These are phyloP conservation scores for Clitoria ternatea DNA, from an alignment of 306 rosid species.

Conservation along the genomic window DNA sequence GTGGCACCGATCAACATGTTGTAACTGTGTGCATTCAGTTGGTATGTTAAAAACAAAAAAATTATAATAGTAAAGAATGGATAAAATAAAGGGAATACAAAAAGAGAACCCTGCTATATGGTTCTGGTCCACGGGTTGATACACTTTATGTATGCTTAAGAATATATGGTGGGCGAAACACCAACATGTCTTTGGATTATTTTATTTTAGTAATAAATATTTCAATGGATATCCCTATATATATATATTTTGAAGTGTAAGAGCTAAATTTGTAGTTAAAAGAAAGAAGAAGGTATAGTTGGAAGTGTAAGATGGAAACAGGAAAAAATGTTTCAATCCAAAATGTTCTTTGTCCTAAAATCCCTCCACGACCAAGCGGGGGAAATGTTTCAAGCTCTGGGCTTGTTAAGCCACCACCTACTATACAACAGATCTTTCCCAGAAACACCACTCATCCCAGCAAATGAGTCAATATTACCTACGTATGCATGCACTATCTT, in stretches of 20 bases:
- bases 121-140: neutral
- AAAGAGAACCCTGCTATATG: neutral
- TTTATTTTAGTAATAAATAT: neutral
- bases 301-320: neutral
- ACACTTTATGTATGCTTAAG: neutral
- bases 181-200: neutral
- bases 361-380: neutral
- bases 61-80: neutral
- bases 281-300: too few species aligned
- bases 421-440: neutral
- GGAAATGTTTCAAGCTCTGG: neutral
- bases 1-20: too few species aligned
- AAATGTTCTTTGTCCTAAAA: neutral
- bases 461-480: neutral
- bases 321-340: neutral
- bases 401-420: neutral
- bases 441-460: neutral
- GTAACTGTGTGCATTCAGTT: too few species aligned
- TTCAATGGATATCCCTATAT: neutral
- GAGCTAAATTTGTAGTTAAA: neutral
- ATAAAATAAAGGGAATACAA: neutral
- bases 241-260: neutral
- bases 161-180: constrained; percentile 21
- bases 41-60: neutral
- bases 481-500: too few species aligned